Evolutionary conservation across 1,139 yeast genomes (phyloP).

Genomic region (Yarrowia galli): DNA sequence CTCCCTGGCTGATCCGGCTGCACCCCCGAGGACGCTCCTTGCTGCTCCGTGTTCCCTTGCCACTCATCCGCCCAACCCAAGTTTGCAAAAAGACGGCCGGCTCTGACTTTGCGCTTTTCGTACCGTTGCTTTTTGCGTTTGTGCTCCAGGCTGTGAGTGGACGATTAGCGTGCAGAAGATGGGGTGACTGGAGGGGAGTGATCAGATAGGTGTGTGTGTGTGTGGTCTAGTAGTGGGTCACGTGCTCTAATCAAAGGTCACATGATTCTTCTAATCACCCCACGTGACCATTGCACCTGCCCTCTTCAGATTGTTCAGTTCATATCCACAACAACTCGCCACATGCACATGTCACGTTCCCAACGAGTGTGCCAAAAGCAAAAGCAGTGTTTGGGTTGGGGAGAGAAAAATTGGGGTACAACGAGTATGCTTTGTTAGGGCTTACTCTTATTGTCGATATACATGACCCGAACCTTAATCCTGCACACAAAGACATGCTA

Average conservation of each 20-base stretch:
- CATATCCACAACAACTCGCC: no score
- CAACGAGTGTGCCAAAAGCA: not conserved
- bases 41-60: not conserved
- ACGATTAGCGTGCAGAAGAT: not conserved
- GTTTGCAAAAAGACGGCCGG: no score
- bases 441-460: slow-evolving; percentile 25
- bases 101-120: not conserved
- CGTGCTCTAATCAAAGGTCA: no score
- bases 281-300: no score
- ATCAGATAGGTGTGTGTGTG: no score
- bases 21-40: no score
- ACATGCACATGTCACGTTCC: no score
- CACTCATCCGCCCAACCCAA: slow-evolving; percentile 6
- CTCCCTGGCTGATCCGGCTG: no score
- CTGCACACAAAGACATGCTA: not conserved
- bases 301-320: no score
- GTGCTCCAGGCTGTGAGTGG: not conserved
- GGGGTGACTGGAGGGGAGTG: no score
- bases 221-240: no score
- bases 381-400: not conserved
- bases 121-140: not conserved
- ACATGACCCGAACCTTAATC: not conserved
- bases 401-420: not conserved
- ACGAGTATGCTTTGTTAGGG: not conserved
- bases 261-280: no score